Base-by-base conservation (phyloP, 306 rosid species). In the Acacia crassicarpa region DNA sequence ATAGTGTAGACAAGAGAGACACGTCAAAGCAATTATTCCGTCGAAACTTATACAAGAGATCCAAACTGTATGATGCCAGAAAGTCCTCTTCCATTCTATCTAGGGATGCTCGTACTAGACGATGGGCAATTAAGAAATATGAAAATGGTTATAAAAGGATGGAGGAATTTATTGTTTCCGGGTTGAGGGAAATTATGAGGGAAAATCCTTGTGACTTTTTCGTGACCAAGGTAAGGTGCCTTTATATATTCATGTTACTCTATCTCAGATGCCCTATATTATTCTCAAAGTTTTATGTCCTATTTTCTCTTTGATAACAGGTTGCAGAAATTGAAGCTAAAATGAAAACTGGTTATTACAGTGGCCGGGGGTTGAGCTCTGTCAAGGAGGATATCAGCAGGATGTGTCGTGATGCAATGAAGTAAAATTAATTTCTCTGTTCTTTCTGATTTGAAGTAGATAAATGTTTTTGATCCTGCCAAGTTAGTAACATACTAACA, bases 51-150 rank as follows among this genome's bases (percentile, higher is more conserved):
- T 96, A 96, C 89, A 93, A 92, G 87, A 92, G 99, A 22, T 93
- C 99, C 65, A 96, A 96, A 85, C 90, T 96, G 19, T 96, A 92
- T 80, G 99, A 96, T 84, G 98, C 99, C 78, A 88, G 99, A 88
- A 91, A 62, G 90, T 93, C 98, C 82, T 96, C 99, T 71, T 93
- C 99, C 84, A 96, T 96, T 84, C 83, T 96, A 78, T 94, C 99
- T n/a, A 92, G 97, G 89, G 97, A 96, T 90, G 99, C 99, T 58
- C 99, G 99, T 19, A 92, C 90, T 74, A 94, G 99, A 78, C 93
- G 93, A 35, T 96, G 98, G 97, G 85, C 98, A 74, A 92, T 96
- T 83, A 96, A 96, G 91, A 93, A 94, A 85, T 90, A 94, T n/a
- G 98, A 96, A 88, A 88, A 86, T 87, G 94, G 99, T 30, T 96